Evolutionary conservation across 768 basidiomycete genomes (phyloP), one percentile per base, ranked within the genome.

Genomic region (Holtermanniella nyarrowii): DNA sequence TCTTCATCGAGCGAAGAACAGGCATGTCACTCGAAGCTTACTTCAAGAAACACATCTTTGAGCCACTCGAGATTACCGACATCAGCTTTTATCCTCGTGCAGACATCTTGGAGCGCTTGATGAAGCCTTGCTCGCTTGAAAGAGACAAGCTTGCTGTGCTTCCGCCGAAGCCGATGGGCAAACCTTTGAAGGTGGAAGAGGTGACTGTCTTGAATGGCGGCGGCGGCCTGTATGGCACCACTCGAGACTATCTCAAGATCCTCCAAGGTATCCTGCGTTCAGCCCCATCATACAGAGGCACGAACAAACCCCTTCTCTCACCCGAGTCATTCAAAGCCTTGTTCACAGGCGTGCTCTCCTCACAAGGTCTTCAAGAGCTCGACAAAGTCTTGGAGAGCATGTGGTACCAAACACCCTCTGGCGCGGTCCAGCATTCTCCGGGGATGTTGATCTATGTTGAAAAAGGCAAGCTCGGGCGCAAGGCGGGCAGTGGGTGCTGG

Each of bases 1-100:
- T 63, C 5, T 49, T 69, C 42, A 56, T 72, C 42, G 58, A 66
- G 43, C 50, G 61, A 4, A 54, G 64, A 3, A 58, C 57, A 12
- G 65, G 65, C 0, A 22, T 62, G 13, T 42, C 54, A 1, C 57
- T 72, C n/a, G 68, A 66, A 25, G 58, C 61, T 0, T 72, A 65
- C 54, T 55, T 72, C 44, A 55, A 66, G 47, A 40, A 63, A 40
- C 27, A 70, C 48, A 56, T 73, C 50, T 72, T 70, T 53, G 44
- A 46, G 43, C 72, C 71, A 1, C 57, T 64, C 46, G 69, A 60
- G 7, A 57, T 65, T 26, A 55, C 41, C 21, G 58, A 58, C 41
- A 49, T 66, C 20, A 63, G 66, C 0, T 71, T 66, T 49, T 52
- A 56, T 49, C 59, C 62, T 7, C 48, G 49, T 10, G 42, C 44